These are phyloP conservation scores for Fusarium fujikuroi DNA, from an alignment of 2,329 filamentous ascomycete species.

Conservation along the genomic window DNA sequence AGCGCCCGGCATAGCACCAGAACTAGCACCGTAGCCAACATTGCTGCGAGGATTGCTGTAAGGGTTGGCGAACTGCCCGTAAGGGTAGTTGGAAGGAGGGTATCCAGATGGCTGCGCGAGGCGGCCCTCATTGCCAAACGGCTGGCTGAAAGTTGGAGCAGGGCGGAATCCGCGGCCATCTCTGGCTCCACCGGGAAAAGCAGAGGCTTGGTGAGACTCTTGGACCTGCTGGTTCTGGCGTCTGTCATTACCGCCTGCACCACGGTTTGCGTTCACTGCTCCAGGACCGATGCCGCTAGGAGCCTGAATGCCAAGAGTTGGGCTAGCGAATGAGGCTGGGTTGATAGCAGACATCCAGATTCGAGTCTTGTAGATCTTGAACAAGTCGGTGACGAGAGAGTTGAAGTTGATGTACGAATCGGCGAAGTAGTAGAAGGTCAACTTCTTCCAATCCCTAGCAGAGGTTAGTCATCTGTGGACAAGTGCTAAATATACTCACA, in stretches of 20 bases:
- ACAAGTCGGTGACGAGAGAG: slow-evolving; percentile 93
- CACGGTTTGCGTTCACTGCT: slow-evolving; percentile 68
- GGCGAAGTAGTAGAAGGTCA: slow-evolving; percentile 99
- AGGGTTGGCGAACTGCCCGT: slow-evolving; percentile 45
- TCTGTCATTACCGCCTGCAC: slow-evolving; percentile 55
- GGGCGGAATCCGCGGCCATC: slow-evolving; percentile 55
- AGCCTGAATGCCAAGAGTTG: slow-evolving; percentile 76
- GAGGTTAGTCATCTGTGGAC: slow-evolving; percentile 14
- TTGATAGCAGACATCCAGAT: slow-evolving; percentile 99
- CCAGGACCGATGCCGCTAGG: slow-evolving; percentile 74
- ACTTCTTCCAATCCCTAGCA: slow-evolving; percentile 93
- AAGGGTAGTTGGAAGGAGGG: slow-evolving; percentile 51
- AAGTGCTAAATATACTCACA: slow-evolving; percentile 69
- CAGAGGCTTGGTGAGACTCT: slow-evolving; percentile 47
- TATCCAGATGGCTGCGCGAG: slow-evolving; percentile 51
- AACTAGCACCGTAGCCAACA: slow-evolving; percentile 45
- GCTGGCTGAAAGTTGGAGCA: slow-evolving; percentile 52
- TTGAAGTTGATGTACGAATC: slow-evolving; percentile 99
- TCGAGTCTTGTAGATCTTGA: slow-evolving; percentile 99
- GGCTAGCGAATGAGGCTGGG: slow-evolving; percentile 90
- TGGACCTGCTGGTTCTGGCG: slow-evolving; percentile 59
- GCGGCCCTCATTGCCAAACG: slow-evolving; percentile 56
- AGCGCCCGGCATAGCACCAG: slow-evolving; percentile 43
- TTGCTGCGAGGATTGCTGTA: slow-evolving; percentile 50
- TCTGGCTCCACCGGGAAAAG: slow-evolving; percentile 52